phyloP scores from a whole-genome alignment of 352 stramenopile species.

The Globisporangium carolinianum region DNA sequence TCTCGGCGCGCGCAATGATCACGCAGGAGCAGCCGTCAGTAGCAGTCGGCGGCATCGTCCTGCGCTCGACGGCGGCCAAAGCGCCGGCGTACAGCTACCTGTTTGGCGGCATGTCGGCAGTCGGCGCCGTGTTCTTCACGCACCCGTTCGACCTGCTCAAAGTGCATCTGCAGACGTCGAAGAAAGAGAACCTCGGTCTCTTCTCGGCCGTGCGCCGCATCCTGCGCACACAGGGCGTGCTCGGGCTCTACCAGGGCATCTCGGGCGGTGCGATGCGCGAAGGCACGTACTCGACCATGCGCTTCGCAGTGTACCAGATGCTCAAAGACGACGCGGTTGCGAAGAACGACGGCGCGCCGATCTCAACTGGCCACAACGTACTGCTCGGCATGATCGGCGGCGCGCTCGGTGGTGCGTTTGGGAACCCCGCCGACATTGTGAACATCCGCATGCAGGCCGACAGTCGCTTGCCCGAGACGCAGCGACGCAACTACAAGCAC shows the following conservation, averaged over 20 bases:
- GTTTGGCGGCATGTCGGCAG: constrained; percentile 72
- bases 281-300: constrained; percentile 80
- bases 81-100: constrained; percentile 59
- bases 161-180: constrained; percentile 75
- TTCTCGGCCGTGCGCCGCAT: constrained; percentile 43
- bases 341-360: constrained; percentile 51
- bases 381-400: constrained; percentile 61
- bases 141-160: constrained; percentile 83
- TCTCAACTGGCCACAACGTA: constrained; percentile 68
- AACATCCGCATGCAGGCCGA: constrained; percentile 85
- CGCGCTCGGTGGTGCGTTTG: constrained; percentile 54
- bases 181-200: constrained; percentile 61
- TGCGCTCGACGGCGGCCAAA: constrained; percentile 1
- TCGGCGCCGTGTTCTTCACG: constrained; percentile 81
- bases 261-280: constrained; percentile 72
- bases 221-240: constrained; percentile 51
- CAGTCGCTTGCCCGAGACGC: constrained; percentile 43
- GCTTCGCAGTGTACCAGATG: constrained; percentile 78
- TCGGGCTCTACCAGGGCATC: constrained; percentile 76
- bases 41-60: not conserved
- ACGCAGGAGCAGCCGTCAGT: not conserved
- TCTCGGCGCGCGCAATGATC: not conserved
- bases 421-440: constrained; percentile 76
- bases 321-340: constrained; percentile 74
- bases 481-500: constrained; percentile 81